These are phyloP conservation scores for Adenanthera pavonina DNA, from an alignment of 306 rosid species.

Conservation along the genomic window DNA sequence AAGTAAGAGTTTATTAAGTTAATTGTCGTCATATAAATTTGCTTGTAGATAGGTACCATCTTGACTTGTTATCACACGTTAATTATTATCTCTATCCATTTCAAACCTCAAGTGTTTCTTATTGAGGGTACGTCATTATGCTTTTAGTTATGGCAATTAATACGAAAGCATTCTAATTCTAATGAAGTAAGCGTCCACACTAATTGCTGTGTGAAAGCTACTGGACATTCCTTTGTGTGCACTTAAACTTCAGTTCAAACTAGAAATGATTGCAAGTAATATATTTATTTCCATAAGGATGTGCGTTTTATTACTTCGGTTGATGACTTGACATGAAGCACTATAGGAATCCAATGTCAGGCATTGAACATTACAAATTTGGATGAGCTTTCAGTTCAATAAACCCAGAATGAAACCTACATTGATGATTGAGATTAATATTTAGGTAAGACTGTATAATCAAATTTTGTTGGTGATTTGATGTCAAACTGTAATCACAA, in stretches of 20 bases:
- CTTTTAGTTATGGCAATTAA: slow-evolving; percentile 5
- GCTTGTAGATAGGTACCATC: background rate
- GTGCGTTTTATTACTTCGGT: background rate
- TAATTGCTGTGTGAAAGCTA: background rate
- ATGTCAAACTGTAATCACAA: background rate
- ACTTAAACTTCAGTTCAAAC: background rate
- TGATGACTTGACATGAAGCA: background rate
- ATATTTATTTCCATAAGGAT: background rate
- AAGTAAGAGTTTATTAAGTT: background rate
- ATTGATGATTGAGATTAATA: background rate
- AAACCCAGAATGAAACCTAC: background rate
- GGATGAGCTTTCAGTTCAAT: background rate
- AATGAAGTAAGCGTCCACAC: background rate
- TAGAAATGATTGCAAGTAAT: background rate
- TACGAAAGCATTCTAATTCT: slow-evolving; percentile 2
- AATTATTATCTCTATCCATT: background rate
- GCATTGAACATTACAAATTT: background rate
- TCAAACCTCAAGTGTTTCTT: background rate
- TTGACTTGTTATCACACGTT: background rate
- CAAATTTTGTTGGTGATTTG: background rate
- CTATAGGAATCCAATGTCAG: background rate
- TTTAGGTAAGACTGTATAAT: background rate
- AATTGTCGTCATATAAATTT: background rate
- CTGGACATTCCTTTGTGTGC: background rate
- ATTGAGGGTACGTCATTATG: background rate